Conservation (phyloP, 805 yeast genomes). For the Schwanniomyces yamadae region DNA sequence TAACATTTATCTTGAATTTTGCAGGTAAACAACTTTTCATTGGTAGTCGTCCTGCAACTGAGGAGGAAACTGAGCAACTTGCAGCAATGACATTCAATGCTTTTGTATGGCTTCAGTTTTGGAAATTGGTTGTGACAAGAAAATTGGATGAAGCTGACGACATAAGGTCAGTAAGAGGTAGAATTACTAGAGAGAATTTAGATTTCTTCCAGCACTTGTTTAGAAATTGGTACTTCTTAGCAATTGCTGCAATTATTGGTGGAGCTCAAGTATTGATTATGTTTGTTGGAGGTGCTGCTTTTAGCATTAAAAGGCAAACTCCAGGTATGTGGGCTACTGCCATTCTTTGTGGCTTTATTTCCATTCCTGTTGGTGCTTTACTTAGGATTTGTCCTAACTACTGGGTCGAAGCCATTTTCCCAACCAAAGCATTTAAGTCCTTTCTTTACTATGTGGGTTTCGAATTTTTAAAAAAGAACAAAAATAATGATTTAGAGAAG, state of each 20-base stretch:
- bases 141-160: conserved; percentile 87
- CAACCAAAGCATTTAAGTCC: conserved; percentile 49
- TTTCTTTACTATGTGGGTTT: conserved; percentile 39
- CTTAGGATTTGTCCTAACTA: conserved; percentile 82
- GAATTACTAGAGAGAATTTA: conserved; percentile 63
- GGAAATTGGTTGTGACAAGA: conserved; percentile 87
- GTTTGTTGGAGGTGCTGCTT: conserved; percentile 97
- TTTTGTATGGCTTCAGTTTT: conserved; percentile 97
- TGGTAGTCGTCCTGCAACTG: conserved; percentile 27
- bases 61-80: conserved; percentile 56
- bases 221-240: conserved; percentile 79
- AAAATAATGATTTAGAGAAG: conserved; percentile 10
- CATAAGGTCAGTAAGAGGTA: conserved; percentile 51
- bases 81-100: conserved; percentile 90
- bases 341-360: conserved; percentile 70
- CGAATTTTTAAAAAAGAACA: conserved; percentile 30
- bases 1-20: conserved; percentile 82
- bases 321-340: conserved; percentile 91
- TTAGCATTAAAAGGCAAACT: conserved; percentile 76
- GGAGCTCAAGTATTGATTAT: conserved; percentile 85
- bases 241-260: conserved; percentile 70
- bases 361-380: conserved; percentile 76
- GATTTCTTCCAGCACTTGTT: conserved; percentile 81
- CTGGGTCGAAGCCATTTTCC: conserved; percentile 67
- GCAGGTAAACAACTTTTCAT: conserved; percentile 62